Base-by-base conservation (phyloP, 176 grass and related monocot genomes). In the Hordeum marinum region DNA sequence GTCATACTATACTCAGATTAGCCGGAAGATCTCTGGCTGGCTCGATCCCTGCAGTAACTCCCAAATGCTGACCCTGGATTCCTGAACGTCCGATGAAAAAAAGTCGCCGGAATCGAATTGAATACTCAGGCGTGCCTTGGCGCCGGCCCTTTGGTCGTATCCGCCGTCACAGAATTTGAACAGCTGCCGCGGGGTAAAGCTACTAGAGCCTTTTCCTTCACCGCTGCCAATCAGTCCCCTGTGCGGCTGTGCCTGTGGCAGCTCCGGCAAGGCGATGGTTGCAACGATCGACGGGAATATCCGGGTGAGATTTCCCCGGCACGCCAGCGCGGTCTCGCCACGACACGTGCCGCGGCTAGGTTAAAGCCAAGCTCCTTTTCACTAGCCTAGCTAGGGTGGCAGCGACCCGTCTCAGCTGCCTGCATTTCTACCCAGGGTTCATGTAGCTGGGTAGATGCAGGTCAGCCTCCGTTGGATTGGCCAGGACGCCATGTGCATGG, bases 121-220 rank as follows among this genome's bases (percentile, higher is more conserved):
- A 78, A 86, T 90, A 86, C 50, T 64, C 78, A 34, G 32, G 34
- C 63, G 11, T 59, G 37, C 11, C 65, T 90, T 86, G 88, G 73
- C 59, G 32, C 41, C 64, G 76, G 83, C 15, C 72, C 63, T 58
- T 90, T 90, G 79, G 88, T 83, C 15, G 83, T 69, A 82, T 82
- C 42, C 70, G 79, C 78, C 71, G 27, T 6, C 79, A 71, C 42
- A 78, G 52, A 86, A 83, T 86, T 52, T 52, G 48, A 52, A 52
- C 85, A 67, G 73, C 88, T 52, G 48, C 48, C n/a, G n/a, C n/a
- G 1, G 48, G 48, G 15, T 52, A 52, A 52, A 52, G 48, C 48
- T 7, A 52, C 48, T 7, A 52, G 48, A 2, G 48, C 48, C 48
- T 52, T 52, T 10, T 39, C 37, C 37, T 41, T 41, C 14, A 18